Base-by-base conservation (phyloP, 257 asterid species). In the Thymus mandschuricus region DNA sequence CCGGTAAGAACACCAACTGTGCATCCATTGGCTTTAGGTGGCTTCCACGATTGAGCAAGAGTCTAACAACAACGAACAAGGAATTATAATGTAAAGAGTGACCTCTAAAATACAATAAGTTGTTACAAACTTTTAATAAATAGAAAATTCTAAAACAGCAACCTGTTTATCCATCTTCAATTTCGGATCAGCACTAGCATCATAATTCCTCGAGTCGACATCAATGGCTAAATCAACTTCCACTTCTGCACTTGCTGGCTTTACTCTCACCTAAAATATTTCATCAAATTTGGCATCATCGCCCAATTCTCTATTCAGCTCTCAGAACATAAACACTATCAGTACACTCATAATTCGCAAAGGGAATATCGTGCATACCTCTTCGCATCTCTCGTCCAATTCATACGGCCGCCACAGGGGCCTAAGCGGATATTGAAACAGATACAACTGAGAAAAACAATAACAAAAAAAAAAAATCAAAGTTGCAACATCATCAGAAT, bases 321-420 rank as follows among this genome's bases (percentile, higher is more conserved):
- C 40, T 21, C 15, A 54, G 9, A 72, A 60, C 67, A 45, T 3
- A 12, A 75, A 49, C 6, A 5, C 41, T 50, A 29, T 48, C 63
- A 65, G 40, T 10, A 59, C 41, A 65, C 27, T 21, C 11, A 35
- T 49, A 52, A 68, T 54, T 57, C 21, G 72, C 33, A 45, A 21
- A 63, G 13, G 51, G 29, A 59, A 70, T 55, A 31, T 1, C 13
- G 62, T 35, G 71, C 83, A 56, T 71, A 91, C 98, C 88, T 84
- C 92, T 55, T 86, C 60, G 73, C 96, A 86, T 70, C 82, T 79
- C 3, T 84, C 95, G 0, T 87, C 95, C 80, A 91, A 65, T 29
- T 83, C 98, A 80, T 93, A 93, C 0, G 98, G 97, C 50, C 98
- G 81, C 97, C 97, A 93, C 72, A 55, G 2, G 2, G 91, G 92